Conservation (phyloP, 1,284 basidiomycete genomes). For the Leccinum pachyderme region DNA sequence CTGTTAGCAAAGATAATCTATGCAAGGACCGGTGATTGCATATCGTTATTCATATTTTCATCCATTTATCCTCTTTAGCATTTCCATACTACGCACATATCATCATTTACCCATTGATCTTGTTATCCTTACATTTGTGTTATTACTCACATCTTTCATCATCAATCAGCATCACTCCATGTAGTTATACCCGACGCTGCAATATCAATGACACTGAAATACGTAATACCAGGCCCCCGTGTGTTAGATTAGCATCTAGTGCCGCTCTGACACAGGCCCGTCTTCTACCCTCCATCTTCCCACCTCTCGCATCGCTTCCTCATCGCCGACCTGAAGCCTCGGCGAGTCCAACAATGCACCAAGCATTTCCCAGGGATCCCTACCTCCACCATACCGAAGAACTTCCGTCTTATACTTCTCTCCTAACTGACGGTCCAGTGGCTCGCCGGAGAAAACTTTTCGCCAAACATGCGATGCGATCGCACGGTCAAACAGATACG, state of each 20-base stretch:
- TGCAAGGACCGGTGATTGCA: not conserved
- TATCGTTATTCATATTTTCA: constrained; percentile 25
- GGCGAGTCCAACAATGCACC: constrained; percentile 69
- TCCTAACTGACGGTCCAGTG: constrained; percentile 63
- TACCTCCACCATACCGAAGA: constrained; percentile 82
- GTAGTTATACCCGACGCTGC: not conserved
- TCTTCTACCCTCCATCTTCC: constrained; percentile 84
- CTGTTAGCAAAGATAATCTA: constrained; percentile 8
- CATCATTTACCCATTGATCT: not conserved
- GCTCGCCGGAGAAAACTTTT: constrained; percentile 67
- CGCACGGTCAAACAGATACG: constrained; percentile 93
- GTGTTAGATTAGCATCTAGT: constrained; percentile 30
- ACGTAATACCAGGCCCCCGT: no score
- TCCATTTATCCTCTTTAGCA: not conserved
- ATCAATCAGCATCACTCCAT: not conserved
- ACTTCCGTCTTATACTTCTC: constrained; percentile 81
- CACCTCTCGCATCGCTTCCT: constrained; percentile 83
- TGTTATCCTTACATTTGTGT: not conserved
- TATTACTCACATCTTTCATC: not conserved
- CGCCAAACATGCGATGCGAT: constrained; percentile 91
- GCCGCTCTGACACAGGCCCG: constrained; percentile 52
- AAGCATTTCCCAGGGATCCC: constrained; percentile 93
- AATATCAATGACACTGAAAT: constrained; percentile 1
- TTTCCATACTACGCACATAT: not conserved
- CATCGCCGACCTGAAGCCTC: constrained; percentile 66